phyloP scores from a whole-genome alignment of 805 yeast species.

The Ogataea glucozyma region DNA sequence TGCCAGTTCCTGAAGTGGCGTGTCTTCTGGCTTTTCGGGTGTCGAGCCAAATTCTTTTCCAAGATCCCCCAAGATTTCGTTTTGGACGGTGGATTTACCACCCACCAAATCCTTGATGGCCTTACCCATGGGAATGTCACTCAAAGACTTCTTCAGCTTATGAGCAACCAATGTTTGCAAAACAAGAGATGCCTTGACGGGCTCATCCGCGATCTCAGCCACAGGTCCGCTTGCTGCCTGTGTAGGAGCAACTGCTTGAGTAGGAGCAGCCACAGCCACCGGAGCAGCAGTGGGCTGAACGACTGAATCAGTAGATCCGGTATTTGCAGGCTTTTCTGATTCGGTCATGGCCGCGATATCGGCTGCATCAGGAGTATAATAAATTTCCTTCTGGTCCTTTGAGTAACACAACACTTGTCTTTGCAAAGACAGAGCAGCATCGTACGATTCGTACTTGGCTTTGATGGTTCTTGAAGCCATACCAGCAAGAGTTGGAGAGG shows the following conservation, averaged over 20 bases:
- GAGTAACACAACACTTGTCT: constrained; percentile 96
- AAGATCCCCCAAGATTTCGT: constrained; percentile 96
- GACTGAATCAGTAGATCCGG: constrained; percentile 43
- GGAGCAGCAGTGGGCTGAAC: neutral
- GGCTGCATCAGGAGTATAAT: constrained; percentile 85
- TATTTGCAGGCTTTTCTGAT: constrained; percentile 32
- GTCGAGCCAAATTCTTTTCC: constrained; percentile 98
- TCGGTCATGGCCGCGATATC: constrained; percentile 43
- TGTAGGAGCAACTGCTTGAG: no score
- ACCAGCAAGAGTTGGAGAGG: constrained; percentile 97
- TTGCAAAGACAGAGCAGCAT: constrained; percentile 90
- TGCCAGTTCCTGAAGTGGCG: constrained; percentile 93
- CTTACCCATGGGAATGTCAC: constrained; percentile 81
- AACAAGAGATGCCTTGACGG: constrained; percentile 79
- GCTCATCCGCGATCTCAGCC: constrained; percentile 83
- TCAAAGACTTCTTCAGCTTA: constrained; percentile 88
- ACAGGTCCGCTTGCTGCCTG: constrained; percentile 78
- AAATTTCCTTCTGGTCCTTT: constrained; percentile 93
- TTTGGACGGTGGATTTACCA: constrained; percentile 98
- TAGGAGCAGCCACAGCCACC: constrained; percentile 56
- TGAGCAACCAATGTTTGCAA: constrained; percentile 92
- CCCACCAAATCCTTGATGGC: constrained; percentile 97
- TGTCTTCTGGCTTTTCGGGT: constrained; percentile 99
- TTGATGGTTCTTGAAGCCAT: constrained; percentile 97
- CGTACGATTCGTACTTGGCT: constrained; percentile 95